These are phyloP conservation scores for Tetrapisispora taiwanensis DNA, from an alignment of 805 yeast genomes.

Conservation along the genomic window DNA sequence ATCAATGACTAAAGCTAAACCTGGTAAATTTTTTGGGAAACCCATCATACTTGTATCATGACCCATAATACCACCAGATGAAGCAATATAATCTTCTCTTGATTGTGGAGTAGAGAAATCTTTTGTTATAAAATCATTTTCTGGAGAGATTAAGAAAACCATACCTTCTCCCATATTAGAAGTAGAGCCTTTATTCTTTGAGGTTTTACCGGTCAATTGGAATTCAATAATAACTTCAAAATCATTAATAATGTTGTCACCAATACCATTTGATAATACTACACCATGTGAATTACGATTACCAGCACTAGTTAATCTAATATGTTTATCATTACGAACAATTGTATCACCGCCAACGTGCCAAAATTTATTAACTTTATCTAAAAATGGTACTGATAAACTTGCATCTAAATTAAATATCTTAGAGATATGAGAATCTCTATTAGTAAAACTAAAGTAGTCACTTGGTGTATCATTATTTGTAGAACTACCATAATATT, in stretches of 20 bases:
- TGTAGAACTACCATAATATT: not conserved
- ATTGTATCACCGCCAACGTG: conserved; percentile 21
- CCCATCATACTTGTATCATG: conserved; percentile 24
- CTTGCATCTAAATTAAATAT: conserved; percentile 21
- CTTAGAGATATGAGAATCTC: conserved; percentile 2
- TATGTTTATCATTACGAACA: conserved; percentile 18
- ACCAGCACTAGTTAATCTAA: conserved; percentile 16
- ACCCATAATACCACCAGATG: conserved; percentile 21
- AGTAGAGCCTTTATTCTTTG: not conserved
- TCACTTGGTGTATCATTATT: not conserved
- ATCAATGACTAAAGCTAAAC: conserved; percentile 22
- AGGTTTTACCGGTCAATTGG: conserved; percentile 2
- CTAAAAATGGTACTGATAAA: conserved; percentile 19
- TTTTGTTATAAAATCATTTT: conserved; percentile 20
- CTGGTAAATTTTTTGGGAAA: conserved; percentile 26
- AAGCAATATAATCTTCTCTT: conserved; percentile 16
- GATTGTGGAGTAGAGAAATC: conserved; percentile 15
- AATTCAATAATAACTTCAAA: conserved; percentile 22
- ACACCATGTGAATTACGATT: conserved; percentile 11
- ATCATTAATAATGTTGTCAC: conserved; percentile 25
- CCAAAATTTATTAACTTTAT: conserved; percentile 24
- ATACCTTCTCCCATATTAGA: conserved; percentile 22
- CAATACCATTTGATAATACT: conserved; percentile 26
- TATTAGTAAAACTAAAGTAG: not conserved
- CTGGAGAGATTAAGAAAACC: conserved; percentile 21